Base-by-base conservation (phyloP, 495 filamentous ascomycete genomes). In the Daldinia vernicosa region DNA sequence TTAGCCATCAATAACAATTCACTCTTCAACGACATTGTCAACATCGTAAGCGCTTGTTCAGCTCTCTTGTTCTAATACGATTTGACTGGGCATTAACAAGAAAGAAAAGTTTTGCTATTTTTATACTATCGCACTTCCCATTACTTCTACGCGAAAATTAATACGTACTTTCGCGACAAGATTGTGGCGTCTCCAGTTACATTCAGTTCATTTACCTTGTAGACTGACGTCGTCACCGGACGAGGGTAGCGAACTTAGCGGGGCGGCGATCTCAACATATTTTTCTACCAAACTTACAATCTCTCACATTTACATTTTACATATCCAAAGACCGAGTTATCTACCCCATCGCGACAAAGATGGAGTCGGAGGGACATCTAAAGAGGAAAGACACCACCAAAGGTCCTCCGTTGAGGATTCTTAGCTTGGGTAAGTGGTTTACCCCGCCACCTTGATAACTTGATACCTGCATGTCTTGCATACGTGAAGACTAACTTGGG, bases 301-400 rank as follows among this genome's bases (percentile, higher is more conserved):
- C 19, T 63, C 30, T 12, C 45, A 30, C 28, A 26, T 15, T 32
- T 39, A 14, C 24, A n/a, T n/a, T n/a, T n/a, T n/a, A 60, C 33
- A 51, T 15, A 62, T 19, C 22, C 28, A 37, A 60, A 17, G 28
- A 30, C 19, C 67, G 26, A 58, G 26, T 57, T 27, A 58, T 30
- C 19, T 43, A 55, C 50, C 27, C 55, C 22, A 11, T 43, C 58
- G 66, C 57, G 45, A 61, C 54, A 40, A 76, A 52, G 12, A 77
- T 77, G 75, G 66, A 74, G 50, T 67, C 75, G 32, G 75, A 77
- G 19, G 70, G 68, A 55, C 55, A 54, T n/a, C 66, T 84, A 50
- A 82, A 74, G 79, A 89, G 94, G 78, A 95, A 94, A 79, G 94
- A 98, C 80, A 98, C 94, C 30, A 96, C 93, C 50, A 97, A 95